Evolutionary conservation across 2,329 filamentous ascomycete species (phyloP), one percentile per base, ranked within the genome.

Genomic region (Leptosphaerulina australis): DNA sequence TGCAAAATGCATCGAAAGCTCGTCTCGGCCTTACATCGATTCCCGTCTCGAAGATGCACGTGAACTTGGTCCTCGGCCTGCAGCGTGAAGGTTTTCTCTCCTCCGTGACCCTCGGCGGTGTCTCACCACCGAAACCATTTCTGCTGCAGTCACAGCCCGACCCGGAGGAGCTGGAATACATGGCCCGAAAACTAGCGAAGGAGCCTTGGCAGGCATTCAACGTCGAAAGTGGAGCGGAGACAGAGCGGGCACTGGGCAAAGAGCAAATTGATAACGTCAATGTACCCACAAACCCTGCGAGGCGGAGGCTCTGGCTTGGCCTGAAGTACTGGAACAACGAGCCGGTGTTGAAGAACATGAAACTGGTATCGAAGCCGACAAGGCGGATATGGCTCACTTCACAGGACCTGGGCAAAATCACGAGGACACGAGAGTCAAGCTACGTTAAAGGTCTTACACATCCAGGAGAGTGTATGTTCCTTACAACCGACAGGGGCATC

Each of bases 1-100:
- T 97, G 49, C 90, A 94, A 74, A 97, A 97, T 79, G 90, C 89
- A 60, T 88, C 88, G 48, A 86, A 86, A 66, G 90, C 89, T n/a
- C 86, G 88, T 1, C 84, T 97, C 0, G 89, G 88, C 60, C 80
- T 96, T 40, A 96, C 92, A 24, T 95, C 90, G 6, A 82, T 96
- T 56, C 85, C 87, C 35, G 87, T 88, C 77, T 87, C 84, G 39
- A 92, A 92, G 61, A 84, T 91, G 70, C 91, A 94, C 78, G 85
- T 95, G 55, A 79, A 78, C 34, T 79, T 96, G 12, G 81, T 85
- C 41, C 82, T 94, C 15, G 88, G 88, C 28, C 81, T 97, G 34
- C 91, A 95, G 75, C 86, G 88, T 60, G 83, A 88, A 50, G 92
- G 92, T 61, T 91, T 93, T 77, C 77, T 97, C 63, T 87, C 87